Conservation (phyloP, 2,329 filamentous ascomycete species). For the Myriosclerotinia duriaeana region DNA sequence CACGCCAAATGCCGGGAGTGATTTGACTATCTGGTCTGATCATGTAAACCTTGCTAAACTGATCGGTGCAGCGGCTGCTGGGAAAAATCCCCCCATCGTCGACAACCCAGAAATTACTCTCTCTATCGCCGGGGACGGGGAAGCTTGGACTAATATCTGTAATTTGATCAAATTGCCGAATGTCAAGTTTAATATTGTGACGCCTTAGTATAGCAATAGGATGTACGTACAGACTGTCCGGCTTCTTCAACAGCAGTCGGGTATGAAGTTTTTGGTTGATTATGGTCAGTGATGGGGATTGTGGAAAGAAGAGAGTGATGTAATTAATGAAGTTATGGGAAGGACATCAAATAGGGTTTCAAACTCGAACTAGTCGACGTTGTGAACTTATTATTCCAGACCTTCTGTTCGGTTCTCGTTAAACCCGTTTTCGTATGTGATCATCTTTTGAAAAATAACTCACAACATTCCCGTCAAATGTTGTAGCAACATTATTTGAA, state of each 20-base stretch:
- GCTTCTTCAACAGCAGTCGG: too few species aligned
- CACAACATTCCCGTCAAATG: too few species aligned
- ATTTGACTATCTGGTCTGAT: conserved; percentile 2
- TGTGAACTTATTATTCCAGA: too few species aligned
- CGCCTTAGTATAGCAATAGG: not conserved
- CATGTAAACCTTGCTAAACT: not conserved
- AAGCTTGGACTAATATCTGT: not conserved
- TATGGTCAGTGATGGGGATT: too few species aligned
- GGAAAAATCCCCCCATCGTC: not conserved
- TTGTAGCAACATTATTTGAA: too few species aligned
- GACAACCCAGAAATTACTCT: not conserved
- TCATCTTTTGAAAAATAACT: too few species aligned
- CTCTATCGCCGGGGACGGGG: not conserved
- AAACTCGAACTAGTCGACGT: too few species aligned
- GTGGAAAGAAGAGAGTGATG: not conserved
- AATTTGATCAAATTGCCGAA: not conserved
- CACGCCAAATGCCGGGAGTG: not conserved
- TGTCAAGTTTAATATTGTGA: conserved; percentile 1
- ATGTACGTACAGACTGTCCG: not conserved
- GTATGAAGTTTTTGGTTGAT: not conserved
- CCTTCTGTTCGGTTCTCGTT: too few species aligned
- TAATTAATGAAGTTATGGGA: not conserved
- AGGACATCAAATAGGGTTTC: too few species aligned
- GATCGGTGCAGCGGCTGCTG: not conserved
- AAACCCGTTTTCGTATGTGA: too few species aligned